Percentiles rank a stretch among this genome's conserved stretches.
Evolutionary conservation across 495 filamentous ascomycete genomes (phyloP).

Genomic region (Glarea lozoyensis): DNA sequence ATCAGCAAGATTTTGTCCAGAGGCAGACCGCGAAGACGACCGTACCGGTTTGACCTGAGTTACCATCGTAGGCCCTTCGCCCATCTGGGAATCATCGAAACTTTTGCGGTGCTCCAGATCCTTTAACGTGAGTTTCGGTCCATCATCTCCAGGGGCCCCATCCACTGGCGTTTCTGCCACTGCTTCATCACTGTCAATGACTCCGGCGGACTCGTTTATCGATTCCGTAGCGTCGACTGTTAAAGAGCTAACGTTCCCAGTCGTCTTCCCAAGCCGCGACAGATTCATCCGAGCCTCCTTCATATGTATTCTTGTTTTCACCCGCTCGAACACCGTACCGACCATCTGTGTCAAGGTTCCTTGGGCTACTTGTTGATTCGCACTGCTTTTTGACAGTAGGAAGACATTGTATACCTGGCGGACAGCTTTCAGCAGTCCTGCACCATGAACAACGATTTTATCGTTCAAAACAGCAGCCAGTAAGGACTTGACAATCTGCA

Average conservation of each 20-base stretch:
- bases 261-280: conserved; percentile 34
- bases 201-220: conserved; percentile 28
- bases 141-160: conserved; percentile 45
- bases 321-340: conserved; percentile 91
- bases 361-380: conserved; percentile 94
- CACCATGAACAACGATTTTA: conserved; percentile 96
- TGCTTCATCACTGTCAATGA: conserved; percentile 26
- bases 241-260: conserved; percentile 19
- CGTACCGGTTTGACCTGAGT: conserved; percentile 60
- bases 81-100: conserved; percentile 85
- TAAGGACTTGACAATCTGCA: conserved; percentile 96
- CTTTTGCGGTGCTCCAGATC: conserved; percentile 90
- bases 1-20: conserved; percentile 39
- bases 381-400: conserved; percentile 78
- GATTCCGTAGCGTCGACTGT: conserved; percentile 28
- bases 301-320: conserved; percentile 76
- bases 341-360: conserved; percentile 98
- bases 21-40: conserved; percentile 48
- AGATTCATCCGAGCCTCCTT: conserved; percentile 62
- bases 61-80: conserved; percentile 89
- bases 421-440: conserved; percentile 94
- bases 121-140: conserved; percentile 83
- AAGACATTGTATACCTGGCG: conserved; percentile 99
- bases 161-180: conserved; percentile 43
- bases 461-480: conserved; percentile 94